Evolutionary conservation across 495 filamentous ascomycete species (phyloP).

Genomic region (Patellaria atrata): DNA sequence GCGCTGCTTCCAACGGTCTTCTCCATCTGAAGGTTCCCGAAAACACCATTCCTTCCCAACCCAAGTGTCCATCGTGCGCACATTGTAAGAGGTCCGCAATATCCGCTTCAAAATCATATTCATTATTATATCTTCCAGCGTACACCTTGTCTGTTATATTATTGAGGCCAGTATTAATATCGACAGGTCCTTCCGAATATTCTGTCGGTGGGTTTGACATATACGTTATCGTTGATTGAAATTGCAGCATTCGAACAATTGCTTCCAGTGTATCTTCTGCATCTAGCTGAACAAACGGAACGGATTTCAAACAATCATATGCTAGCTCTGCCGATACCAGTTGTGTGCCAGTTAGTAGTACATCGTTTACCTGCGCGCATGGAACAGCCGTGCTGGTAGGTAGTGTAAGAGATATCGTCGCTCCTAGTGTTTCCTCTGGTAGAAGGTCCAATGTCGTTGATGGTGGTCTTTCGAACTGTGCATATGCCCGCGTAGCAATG

Average conservation of each 20-base stretch:
- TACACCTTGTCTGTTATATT: conserved; percentile 17
- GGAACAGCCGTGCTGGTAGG: no score
- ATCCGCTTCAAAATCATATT: conserved; percentile 22
- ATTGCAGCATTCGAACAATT: conserved; percentile 9
- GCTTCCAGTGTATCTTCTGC: conserved; percentile 11
- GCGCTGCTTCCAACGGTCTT: conserved; percentile 8
- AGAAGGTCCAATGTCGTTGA: no score
- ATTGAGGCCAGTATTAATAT: conserved; percentile 15
- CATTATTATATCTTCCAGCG: conserved; percentile 15
- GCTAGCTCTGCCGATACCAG: no score
- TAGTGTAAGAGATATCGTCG: no score
- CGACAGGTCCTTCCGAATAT: conserved; percentile 16
- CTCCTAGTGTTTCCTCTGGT: no score
- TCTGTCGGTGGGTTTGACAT: conserved; percentile 19
- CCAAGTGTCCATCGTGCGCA: conserved; percentile 21
- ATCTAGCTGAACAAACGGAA: conserved; percentile 15
- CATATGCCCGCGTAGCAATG: no score
- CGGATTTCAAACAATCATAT: conserved; percentile 19
- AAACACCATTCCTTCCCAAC: conserved; percentile 14
- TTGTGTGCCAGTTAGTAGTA: no score
- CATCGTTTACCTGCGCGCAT: no score
- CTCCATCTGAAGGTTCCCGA: conserved; percentile 15
- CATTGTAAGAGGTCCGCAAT: conserved; percentile 12
- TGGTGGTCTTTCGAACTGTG: no score
- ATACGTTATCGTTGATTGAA: conserved; percentile 18